These are phyloP conservation scores for Quercus mongolica DNA, from an alignment of 306 rosid species.

Conservation along the genomic window DNA sequence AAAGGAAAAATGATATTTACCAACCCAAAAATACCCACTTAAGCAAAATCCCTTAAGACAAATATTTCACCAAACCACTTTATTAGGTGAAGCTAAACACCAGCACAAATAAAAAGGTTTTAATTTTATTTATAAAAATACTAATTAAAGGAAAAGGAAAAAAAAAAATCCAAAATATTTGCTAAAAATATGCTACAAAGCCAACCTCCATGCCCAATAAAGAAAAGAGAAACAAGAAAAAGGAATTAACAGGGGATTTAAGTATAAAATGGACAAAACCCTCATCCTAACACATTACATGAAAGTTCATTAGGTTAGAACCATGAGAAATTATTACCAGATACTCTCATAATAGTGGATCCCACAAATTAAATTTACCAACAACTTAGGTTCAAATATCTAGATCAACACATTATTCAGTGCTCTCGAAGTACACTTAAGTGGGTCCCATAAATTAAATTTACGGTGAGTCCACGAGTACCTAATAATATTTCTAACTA, in stretches of 20 bases:
- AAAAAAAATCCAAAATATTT: background rate
- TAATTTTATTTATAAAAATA: background rate
- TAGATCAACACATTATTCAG: too few species aligned
- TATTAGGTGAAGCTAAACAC: background rate
- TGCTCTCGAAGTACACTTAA: accelerated
- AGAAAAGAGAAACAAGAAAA: background rate
- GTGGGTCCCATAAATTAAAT: too few species aligned
- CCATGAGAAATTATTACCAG: too few species aligned
- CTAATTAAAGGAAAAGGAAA: background rate
- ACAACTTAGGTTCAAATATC: too few species aligned
- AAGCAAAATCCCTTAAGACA: background rate
- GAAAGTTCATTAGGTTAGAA: too few species aligned
- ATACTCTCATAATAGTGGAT: too few species aligned
- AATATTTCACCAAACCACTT: constrained; percentile 1
- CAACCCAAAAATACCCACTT: background rate
- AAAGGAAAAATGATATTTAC: background rate
- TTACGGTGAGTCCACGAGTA: accelerated
- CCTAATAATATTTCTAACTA: too few species aligned
- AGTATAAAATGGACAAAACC: background rate
- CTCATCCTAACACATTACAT: too few species aligned
- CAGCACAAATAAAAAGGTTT: background rate
- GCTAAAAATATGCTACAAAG: background rate
- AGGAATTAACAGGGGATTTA: background rate
- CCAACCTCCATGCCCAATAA: too few species aligned
- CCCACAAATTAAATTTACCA: too few species aligned